Evolutionary conservation across 768 basidiomycete genomes (phyloP), one percentile per base, ranked within the genome.

Genomic region (Lentinula sp.): DNA sequence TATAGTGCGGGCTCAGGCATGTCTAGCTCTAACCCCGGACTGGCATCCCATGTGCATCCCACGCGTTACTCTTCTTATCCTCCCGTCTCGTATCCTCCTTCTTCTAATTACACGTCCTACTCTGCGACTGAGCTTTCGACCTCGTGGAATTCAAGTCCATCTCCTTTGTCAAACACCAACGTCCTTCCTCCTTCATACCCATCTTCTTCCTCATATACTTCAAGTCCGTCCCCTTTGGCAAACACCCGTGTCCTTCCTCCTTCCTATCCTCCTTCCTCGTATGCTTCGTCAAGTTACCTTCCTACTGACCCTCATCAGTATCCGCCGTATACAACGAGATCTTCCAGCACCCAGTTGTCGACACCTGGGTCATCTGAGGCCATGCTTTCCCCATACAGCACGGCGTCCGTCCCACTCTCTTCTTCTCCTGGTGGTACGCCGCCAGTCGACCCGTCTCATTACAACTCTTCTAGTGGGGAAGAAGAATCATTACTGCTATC

Each of bases 361-460:
- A 63, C 65, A 35, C 31, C 62, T 10, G 55, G 31, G 18, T 67
- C 66, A 7, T 39, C 60, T 23, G 67, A 68, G 11, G 11, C 55
- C 13, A 61, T 64, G 48, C 48, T 68, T 45, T 66, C 65, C 1
- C 62, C 65, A 15, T 59, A 59, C 23, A 55, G 45, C 18, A 59
- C 49, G 8, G 51, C 50, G 8, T 48, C 57, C n/a, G 13, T 59
- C 7, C 57, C 43, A 13, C 46, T 48, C 21, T 59, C 57, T 46
- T 28, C 56, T 40, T 67, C 66, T 1, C 65, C 66, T 28, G 61
- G 61, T 28, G 62, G 58, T 15, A 65, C 63, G 10, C 65, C 66
- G 1, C 66, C 66, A 16, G 59, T 60, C 31, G 63, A 62, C 59
- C 45, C 62, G 59, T 39, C 61, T 60, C 11, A 60, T 61, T 15